These are phyloP conservation scores for Collariella sp. DNA, from an alignment of 495 filamentous ascomycete species.

Conservation along the genomic window DNA sequence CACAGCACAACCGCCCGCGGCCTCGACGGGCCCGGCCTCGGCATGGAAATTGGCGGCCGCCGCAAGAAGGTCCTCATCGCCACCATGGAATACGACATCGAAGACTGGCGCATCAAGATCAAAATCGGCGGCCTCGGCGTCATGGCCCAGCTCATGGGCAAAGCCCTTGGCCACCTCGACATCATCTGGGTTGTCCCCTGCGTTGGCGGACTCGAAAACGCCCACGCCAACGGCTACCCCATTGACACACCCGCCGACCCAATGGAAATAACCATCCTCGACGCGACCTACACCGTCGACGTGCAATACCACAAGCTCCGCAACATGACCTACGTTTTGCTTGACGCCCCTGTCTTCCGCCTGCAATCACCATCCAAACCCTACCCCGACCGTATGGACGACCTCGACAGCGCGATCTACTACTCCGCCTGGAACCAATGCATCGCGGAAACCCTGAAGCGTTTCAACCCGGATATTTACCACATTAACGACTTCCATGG, in stretches of 20 bases:
- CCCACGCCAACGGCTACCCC: constrained; percentile 37
- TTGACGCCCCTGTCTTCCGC: constrained; percentile 63
- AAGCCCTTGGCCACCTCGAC: constrained; percentile 59
- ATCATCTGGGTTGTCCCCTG: constrained; percentile 71
- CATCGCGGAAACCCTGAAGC: constrained; percentile 50
- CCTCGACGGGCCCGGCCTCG: neutral
- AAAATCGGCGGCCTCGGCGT: constrained; percentile 67
- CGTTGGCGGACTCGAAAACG: constrained; percentile 52
- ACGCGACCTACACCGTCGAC: constrained; percentile 50
- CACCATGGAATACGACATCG: constrained; percentile 66
- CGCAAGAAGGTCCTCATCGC: constrained; percentile 39
- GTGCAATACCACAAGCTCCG: constrained; percentile 58
- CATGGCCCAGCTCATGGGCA: constrained; percentile 65
- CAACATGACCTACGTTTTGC: constrained; percentile 64
- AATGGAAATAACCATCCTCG: constrained; percentile 56
- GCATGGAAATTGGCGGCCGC: constrained; percentile 13
- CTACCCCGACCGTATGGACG: constrained; percentile 64
- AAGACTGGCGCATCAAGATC: constrained; percentile 64
- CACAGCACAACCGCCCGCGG: neutral
- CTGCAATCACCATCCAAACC: constrained; percentile 55
- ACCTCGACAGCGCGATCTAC: constrained; percentile 61
- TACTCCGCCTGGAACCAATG: constrained; percentile 69
- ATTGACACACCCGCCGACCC: constrained; percentile 44
- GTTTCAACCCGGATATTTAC: constrained; percentile 59
- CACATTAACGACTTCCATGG: constrained; percentile 78